These are phyloP conservation scores for Picea glauca DNA, from an alignment of 75 land plant genomes.

Conservation along the genomic window DNA sequence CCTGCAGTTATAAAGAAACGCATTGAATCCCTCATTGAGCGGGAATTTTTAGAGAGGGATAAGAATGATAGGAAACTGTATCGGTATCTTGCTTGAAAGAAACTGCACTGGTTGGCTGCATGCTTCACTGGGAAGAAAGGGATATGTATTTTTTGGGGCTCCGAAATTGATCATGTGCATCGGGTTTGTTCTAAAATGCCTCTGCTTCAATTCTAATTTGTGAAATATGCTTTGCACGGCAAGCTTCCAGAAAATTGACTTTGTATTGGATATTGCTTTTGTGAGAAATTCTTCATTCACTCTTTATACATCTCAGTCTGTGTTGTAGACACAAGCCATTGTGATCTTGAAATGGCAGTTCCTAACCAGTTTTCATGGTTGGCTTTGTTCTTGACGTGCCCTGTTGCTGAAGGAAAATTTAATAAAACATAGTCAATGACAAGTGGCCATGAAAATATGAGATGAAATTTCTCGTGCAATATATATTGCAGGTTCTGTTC, in stretches of 20 bases:
- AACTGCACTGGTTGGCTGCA: constrained; percentile 6
- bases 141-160: background rate
- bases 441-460: background rate
- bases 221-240: background rate
- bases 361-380: background rate
- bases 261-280: background rate
- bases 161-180: background rate
- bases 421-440: background rate
- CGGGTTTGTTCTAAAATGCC: background rate
- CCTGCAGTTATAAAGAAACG: constrained; percentile 95
- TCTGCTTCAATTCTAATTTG: background rate
- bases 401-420: background rate
- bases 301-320: background rate
- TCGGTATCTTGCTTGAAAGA: constrained; percentile 82
- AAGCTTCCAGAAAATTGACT: background rate
- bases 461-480: background rate
- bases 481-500: background rate
- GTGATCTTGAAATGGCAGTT: background rate
- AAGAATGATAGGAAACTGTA: constrained; percentile 82
- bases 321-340: background rate
- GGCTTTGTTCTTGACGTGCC: background rate
- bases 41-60: constrained; percentile 96
- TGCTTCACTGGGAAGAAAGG: background rate
- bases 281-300: constrained; percentile 1
- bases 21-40: constrained; percentile 92